Percentiles rank a stretch among this genome's conserved stretches.
phyloP scores from a whole-genome alignment of 140 eudicot species.

The Stevia rebaudiana region DNA sequence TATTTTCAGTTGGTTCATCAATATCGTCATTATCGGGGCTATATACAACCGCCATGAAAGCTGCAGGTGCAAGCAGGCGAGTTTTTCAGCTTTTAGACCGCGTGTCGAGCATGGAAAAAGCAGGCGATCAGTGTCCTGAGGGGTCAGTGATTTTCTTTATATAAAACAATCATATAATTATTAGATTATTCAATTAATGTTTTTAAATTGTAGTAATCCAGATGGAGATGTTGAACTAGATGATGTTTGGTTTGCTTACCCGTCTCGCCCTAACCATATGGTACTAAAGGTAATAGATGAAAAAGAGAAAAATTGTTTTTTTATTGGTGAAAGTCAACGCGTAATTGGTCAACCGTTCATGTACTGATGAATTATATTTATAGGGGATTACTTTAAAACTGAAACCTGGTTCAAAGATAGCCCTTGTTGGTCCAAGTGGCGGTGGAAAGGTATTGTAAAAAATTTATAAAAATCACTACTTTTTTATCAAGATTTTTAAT shows the following conservation, averaged over 20 bases:
- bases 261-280: slow-evolving; percentile 80
- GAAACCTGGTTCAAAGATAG: slow-evolving; percentile 71
- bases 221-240: slow-evolving; percentile 75
- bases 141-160: slow-evolving; percentile 40
- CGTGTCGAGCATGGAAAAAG: slow-evolving; percentile 57
- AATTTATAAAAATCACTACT: slow-evolving; percentile 2
- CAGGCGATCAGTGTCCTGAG: slow-evolving; percentile 67
- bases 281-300: slow-evolving; percentile 61
- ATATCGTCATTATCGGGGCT: slow-evolving; percentile 65
- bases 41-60: slow-evolving; percentile 81
- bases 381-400: slow-evolving; percentile 73
- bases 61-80: slow-evolving; percentile 92
- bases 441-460: slow-evolving; percentile 68
- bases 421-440: slow-evolving; percentile 91
- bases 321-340: slow-evolving; percentile 12
- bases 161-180: slow-evolving; percentile 23
- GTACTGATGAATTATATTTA: slow-evolving; percentile 10
- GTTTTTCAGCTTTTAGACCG: slow-evolving; percentile 91
- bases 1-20: slow-evolving; percentile 68
- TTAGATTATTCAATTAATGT: not conserved
- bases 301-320: not conserved
- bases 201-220: slow-evolving; percentile 24
- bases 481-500: not conserved
- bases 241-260: slow-evolving; percentile 86
- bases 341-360: not conserved